Base-by-base conservation (phyloP, 495 filamentous ascomycete genomes). In the Penicillium antarcticum region DNA sequence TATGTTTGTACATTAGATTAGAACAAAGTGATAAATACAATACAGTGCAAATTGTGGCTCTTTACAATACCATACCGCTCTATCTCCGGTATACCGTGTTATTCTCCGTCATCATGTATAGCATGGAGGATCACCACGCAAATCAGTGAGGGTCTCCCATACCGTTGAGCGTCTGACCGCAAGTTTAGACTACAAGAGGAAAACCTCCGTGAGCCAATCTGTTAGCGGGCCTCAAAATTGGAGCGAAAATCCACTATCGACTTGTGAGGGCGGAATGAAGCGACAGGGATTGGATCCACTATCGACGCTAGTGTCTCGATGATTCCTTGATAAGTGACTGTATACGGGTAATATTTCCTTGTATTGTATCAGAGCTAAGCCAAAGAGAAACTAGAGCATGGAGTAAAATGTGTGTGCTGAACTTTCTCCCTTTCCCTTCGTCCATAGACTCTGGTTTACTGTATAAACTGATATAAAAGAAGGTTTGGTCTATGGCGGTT, bases 131-230 rank as follows among this genome's bases (percentile, higher is more conserved):
- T 26, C 29, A 48, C 45, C 53, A 29, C 26, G 26, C 26, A 21
- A 19, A 42, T 23, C 34, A 32, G 38, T 37, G 53, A 53, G 41
- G 45, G 53, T 60, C 48, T 44, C 48, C 16, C 32, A 32, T 56
- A 23, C 48, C 45, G 48, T 60, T 56, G 45, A 31, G 29, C 35
- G 37, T 48, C 50, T 60, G 57, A 60, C 57, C 57, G 57, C 54
- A 57, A 57, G 26, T 57, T 45, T 32, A 33, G 37, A 29, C 21
- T 41, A 47, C 47, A 11, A 13, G 11, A 49, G 53, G 50, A 57
- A 55, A 60, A 53, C 46, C 52, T n/a, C 52, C 53, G 45, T 18
- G 24, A 53, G 49, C 37, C 21, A 42, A 43, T 42, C 47, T 49
- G 13, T 42, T 42, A 54, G 54, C 51, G 51, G 51, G 45, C 38